These are phyloP conservation scores for Coniochaeta sp. DNA, from an alignment of 2,329 filamentous ascomycete genomes.

Conservation along the genomic window DNA sequence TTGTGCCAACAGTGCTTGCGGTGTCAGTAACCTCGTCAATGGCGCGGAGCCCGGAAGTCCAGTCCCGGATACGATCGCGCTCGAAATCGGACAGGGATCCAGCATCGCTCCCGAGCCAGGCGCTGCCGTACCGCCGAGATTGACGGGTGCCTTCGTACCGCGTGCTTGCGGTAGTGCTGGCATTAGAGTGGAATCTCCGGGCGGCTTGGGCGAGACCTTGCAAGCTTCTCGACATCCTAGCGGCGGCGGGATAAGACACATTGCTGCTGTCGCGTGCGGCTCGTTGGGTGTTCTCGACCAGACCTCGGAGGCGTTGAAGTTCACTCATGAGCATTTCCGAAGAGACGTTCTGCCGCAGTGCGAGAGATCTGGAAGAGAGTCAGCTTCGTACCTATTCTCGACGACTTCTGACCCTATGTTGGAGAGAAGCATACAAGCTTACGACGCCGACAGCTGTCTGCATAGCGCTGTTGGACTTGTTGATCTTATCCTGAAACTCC, in stretches of 20 bases:
- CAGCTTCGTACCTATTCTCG: neutral
- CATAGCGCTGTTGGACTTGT: neutral
- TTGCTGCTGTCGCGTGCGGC: neutral
- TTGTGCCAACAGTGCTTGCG: neutral
- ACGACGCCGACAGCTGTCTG: slow-evolving; percentile 1
- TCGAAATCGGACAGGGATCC: neutral
- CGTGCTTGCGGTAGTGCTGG: neutral
- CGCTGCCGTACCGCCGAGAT: neutral
- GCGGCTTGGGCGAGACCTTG: neutral
- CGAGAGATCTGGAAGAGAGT: neutral
- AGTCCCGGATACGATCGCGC: neutral
- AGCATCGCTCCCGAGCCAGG: neutral
- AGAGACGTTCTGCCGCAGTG: neutral
- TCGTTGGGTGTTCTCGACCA: neutral
- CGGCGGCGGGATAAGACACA: neutral
- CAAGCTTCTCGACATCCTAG: slow-evolving; percentile 1
- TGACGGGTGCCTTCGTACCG: neutral
- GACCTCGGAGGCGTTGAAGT: neutral
- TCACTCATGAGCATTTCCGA: neutral
- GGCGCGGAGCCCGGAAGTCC: neutral
- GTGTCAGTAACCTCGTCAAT: slow-evolving; percentile 1
- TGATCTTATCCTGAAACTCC: slow-evolving; percentile 2
- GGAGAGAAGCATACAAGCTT: neutral
- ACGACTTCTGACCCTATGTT: neutral
- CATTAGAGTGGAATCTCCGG: slow-evolving; percentile 1